phyloP scores from a whole-genome alignment of 1,284 basidiomycete genomes.

The Ganoderma lingzhi region DNA sequence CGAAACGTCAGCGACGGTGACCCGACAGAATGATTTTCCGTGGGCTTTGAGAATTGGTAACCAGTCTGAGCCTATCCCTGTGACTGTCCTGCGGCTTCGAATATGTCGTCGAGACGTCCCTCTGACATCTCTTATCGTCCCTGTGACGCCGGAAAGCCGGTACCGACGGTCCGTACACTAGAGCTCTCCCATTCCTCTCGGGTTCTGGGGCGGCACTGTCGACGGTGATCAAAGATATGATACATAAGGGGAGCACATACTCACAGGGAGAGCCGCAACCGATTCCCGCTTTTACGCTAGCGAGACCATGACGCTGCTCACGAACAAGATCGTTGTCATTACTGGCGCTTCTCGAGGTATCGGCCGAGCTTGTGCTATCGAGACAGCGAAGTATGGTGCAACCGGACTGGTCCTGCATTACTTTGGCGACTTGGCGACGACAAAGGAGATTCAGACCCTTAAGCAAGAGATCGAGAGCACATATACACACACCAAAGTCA shows the following conservation, averaged over 20 bases:
- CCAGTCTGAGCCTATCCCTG: neutral
- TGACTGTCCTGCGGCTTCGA: conserved; percentile 5
- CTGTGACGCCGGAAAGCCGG: conserved; percentile 36
- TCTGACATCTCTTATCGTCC: conserved; percentile 27
- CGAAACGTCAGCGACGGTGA: neutral
- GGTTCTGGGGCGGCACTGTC: conserved; percentile 5
- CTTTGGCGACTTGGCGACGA: conserved; percentile 67
- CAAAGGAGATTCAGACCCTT: conserved; percentile 56
- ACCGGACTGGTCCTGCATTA: conserved; percentile 75
- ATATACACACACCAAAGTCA: conserved; percentile 44
- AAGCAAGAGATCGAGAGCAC: conserved; percentile 53
- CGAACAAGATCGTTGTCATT: conserved; percentile 73
- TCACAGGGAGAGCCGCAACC: neutral
- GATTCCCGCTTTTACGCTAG: conserved; percentile 7
- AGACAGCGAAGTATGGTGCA: conserved; percentile 73
- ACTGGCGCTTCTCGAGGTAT: conserved; percentile 86
- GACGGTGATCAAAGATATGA: conserved; percentile 8
- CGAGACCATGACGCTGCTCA: conserved; percentile 49
- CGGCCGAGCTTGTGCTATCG: conserved; percentile 76
- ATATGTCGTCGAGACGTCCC: neutral
- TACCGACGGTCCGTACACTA: conserved; percentile 27
- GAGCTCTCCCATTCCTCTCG: neutral
- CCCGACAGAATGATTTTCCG: neutral
- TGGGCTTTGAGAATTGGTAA: neutral
- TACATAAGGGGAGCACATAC: conserved; percentile 24